Conservation (phyloP, 352 stramenopile species). For the Phytophthora pinifolia region DNA sequence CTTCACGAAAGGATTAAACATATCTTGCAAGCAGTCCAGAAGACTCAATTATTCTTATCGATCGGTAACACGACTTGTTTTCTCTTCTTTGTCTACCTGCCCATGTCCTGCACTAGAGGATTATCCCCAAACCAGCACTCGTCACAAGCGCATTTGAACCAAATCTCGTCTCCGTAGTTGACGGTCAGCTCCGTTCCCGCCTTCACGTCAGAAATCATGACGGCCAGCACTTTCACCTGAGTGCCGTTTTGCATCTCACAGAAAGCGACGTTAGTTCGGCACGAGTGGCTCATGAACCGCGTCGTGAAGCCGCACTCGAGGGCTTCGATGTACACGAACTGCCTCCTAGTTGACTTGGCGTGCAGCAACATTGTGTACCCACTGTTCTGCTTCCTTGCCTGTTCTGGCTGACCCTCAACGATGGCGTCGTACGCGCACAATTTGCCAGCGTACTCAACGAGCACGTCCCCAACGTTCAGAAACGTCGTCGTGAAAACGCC, state of each 20-base stretch:
- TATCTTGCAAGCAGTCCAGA: too few relatives aligned
- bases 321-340: conserved; percentile 13
- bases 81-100: neutral
- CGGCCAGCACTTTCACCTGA: too few relatives aligned
- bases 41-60: too few relatives aligned
- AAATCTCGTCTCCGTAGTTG: conserved; percentile 5
- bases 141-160: conserved; percentile 11
- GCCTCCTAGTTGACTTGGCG: neutral
- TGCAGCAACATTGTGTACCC: conserved; percentile 7
- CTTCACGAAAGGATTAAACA: too few relatives aligned
- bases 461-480: too few relatives aligned
- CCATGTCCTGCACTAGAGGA: neutral
- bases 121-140: neutral
- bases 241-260: too few relatives aligned
- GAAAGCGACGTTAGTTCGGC: too few relatives aligned
- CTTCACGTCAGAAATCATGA: too few relatives aligned
- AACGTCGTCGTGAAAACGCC: too few relatives aligned
- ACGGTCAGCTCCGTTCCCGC: conserved; percentile 4
- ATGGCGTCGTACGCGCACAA: too few relatives aligned
- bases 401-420: neutral
- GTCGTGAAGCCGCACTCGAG: neutral
- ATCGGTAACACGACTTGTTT: too few relatives aligned
- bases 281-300: neutral
- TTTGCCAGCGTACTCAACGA: too few relatives aligned
- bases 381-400: conserved; percentile 9